These are phyloP conservation scores for Polygonum maritimum DNA, from an alignment of 148 eudicot genomes.

Conservation along the genomic window DNA sequence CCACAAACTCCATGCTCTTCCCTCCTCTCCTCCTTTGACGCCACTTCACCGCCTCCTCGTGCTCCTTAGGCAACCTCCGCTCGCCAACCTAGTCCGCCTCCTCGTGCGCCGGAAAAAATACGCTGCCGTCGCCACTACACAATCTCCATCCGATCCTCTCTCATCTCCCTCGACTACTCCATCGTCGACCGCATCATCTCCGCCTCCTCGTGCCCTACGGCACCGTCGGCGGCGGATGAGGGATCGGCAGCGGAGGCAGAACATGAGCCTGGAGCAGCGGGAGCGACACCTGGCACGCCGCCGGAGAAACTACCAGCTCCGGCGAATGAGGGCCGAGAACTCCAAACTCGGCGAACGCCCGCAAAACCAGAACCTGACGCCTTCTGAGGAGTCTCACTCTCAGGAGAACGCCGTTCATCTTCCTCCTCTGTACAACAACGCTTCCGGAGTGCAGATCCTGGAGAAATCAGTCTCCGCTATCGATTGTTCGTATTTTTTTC, in stretches of 20 bases:
- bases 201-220: too few relatives aligned
- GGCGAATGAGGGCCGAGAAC: conserved; percentile 38
- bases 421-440: not conserved
- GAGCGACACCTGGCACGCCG: conserved; percentile 55
- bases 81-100: too few relatives aligned
- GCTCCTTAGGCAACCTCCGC: too few relatives aligned
- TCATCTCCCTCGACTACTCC: too few relatives aligned
- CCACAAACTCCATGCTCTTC: too few relatives aligned
- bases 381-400: not conserved
- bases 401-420: not conserved
- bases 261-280: conserved; percentile 50
- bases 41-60: too few relatives aligned
- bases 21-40: too few relatives aligned
- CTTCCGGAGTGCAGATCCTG: not conserved
- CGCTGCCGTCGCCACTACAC: too few relatives aligned
- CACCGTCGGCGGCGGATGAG: conserved; percentile 41
- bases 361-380: not conserved
- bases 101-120: too few relatives aligned
- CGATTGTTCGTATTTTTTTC: conserved; percentile 10
- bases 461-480: conserved; percentile 8
- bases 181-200: too few relatives aligned
- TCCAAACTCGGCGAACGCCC: conserved; percentile 15
- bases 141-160: too few relatives aligned
- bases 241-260: conserved; percentile 49
- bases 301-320: conserved; percentile 50